Percentiles rank a stretch among this genome's conserved stretches.
Conservation (phyloP, 106 monocot genomes). For the Gastrodia elata region DNA sequence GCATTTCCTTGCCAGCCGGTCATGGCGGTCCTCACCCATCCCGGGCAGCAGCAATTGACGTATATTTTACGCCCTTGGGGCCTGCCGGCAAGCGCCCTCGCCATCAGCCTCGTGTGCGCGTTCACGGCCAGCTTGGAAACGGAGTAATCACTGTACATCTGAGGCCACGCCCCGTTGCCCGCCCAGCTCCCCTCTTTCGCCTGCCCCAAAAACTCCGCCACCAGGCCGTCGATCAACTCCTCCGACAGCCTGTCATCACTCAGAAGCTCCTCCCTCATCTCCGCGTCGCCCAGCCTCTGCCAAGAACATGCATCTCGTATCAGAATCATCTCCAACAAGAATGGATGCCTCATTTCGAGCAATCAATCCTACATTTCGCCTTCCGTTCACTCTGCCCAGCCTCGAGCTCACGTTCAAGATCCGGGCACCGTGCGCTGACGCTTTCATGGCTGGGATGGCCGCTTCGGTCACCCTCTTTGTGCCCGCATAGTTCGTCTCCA, state of each 20-base stretch:
- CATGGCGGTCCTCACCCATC: slow-evolving; percentile 95
- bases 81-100: slow-evolving; percentile 33
- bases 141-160: slow-evolving; percentile 83
- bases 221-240: slow-evolving; percentile 54
- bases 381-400: slow-evolving; percentile 70
- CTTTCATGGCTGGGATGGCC: slow-evolving; percentile 71
- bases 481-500: slow-evolving; percentile 72
- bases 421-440: slow-evolving; percentile 56
- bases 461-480: slow-evolving; percentile 63
- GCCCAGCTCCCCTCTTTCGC: slow-evolving; percentile 46
- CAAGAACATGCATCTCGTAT: background rate
- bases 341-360: background rate
- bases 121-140: slow-evolving; percentile 82
- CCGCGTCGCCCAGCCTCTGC: slow-evolving; percentile 61
- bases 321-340: background rate
- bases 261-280: slow-evolving; percentile 52
- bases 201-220: slow-evolving; percentile 56
- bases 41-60: slow-evolving; percentile 86
- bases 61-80: slow-evolving; percentile 50
- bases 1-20: slow-evolving; percentile 80
- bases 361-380: slow-evolving; percentile 59
- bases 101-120: slow-evolving; percentile 62
- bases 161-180: slow-evolving; percentile 62
- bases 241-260: slow-evolving; percentile 57
- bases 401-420: slow-evolving; percentile 92